Evolutionary conservation across 495 filamentous ascomycete genomes (phyloP).

Genomic region (Diplogelasinospora grovesii): DNA sequence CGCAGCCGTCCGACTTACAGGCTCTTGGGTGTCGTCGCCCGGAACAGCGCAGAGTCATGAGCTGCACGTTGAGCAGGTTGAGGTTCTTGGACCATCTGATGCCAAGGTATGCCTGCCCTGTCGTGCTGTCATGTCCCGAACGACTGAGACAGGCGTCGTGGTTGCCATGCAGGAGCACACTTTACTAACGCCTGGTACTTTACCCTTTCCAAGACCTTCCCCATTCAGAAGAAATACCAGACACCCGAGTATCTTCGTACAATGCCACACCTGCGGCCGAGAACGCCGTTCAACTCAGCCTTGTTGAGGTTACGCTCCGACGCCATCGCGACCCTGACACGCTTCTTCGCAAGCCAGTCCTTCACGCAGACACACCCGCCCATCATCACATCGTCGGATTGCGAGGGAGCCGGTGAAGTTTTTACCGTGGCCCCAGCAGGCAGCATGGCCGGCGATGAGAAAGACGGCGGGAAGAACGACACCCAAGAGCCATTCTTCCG

Average conservation of each 20-base stretch:
- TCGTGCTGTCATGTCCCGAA: not conserved
- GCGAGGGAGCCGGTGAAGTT: slow-evolving; percentile 95
- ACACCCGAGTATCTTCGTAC: slow-evolving; percentile 82
- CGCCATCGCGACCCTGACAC: slow-evolving; percentile 60
- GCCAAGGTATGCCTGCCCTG: slow-evolving; percentile 55
- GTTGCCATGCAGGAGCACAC: slow-evolving; percentile 1
- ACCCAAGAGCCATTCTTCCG: slow-evolving; percentile 59
- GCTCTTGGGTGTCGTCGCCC: slow-evolving; percentile 69
- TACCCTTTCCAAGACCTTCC: slow-evolving; percentile 62
- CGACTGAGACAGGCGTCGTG: slow-evolving; percentile 1
- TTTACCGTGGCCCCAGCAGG: slow-evolving; percentile 59
- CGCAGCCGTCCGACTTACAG: slow-evolving; percentile 69
- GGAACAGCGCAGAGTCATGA: slow-evolving; percentile 71
- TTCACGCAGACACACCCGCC: slow-evolving; percentile 90
- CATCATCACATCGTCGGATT: slow-evolving; percentile 93
- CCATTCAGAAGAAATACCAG: slow-evolving; percentile 91
- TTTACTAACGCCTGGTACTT: slow-evolving; percentile 19
- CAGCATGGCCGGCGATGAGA: too few relatives aligned
- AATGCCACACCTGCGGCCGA: slow-evolving; percentile 80
- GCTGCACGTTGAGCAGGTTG: slow-evolving; percentile 61
- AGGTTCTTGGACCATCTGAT: slow-evolving; percentile 68
- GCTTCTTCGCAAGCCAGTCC: slow-evolving; percentile 59
- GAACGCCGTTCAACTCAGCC: slow-evolving; percentile 73
- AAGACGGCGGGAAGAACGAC: too few relatives aligned
- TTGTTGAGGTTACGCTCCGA: slow-evolving; percentile 82